phyloP scores from a whole-genome alignment of 768 basidiomycete species.

The Termitomyces sp. region DNA sequence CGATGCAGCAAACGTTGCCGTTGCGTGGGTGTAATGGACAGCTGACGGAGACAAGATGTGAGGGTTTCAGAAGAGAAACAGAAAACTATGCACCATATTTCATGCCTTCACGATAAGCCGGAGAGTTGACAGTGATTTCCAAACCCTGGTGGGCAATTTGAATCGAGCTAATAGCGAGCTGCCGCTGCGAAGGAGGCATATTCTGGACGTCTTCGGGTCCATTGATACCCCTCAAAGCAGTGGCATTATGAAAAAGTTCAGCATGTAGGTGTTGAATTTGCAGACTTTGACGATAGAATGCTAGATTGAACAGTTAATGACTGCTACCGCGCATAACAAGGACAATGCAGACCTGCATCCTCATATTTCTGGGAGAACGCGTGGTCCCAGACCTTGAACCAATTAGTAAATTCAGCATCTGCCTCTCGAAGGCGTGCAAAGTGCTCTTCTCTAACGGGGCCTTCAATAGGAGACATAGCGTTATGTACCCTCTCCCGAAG shows the following conservation, averaged over 20 bases:
- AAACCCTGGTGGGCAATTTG: conserved; percentile 75
- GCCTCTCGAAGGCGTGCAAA: conserved; percentile 70
- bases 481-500: conserved; percentile 86
- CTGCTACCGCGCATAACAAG: not conserved
- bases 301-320: conserved; percentile 29
- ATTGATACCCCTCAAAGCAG: conserved; percentile 76
- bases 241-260: conserved; percentile 84
- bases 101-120: conserved; percentile 86
- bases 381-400: conserved; percentile 81
- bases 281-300: conserved; percentile 84
- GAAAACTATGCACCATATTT: conserved; percentile 67
- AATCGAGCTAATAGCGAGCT: conserved; percentile 81
- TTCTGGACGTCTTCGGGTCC: conserved; percentile 83
- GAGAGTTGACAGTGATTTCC: conserved; percentile 82
- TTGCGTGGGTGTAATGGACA: conserved; percentile 89
- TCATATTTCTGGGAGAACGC: conserved; percentile 80
- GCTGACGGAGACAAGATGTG: conserved; percentile 37
- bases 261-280: conserved; percentile 87
- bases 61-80: not conserved
- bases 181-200: conserved; percentile 75
- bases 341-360: conserved; percentile 57
- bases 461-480: conserved; percentile 74
- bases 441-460: conserved; percentile 67
- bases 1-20: conserved; percentile 90
- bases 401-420: conserved; percentile 72